Conservation (phyloP, 1,284 basidiomycete genomes). For the Cyathus olla region DNA sequence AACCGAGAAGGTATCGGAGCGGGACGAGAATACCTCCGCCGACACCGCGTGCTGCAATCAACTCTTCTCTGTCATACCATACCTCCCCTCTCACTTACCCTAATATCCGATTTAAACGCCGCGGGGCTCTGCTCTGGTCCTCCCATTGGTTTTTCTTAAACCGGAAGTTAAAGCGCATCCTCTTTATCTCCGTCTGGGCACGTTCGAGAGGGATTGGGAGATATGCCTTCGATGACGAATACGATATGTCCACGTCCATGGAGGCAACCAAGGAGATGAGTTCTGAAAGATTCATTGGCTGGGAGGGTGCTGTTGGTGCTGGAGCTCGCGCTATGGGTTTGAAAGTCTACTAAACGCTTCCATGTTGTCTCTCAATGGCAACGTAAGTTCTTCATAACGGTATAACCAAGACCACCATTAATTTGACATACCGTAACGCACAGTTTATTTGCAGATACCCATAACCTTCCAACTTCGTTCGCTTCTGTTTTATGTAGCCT, state of each 20-base stretch:
- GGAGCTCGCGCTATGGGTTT: slow-evolving; percentile 82
- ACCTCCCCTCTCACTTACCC: slow-evolving; percentile 40
- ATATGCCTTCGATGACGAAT: slow-evolving; percentile 63
- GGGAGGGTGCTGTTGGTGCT: slow-evolving; percentile 80
- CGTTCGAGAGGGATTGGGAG: slow-evolving; percentile 72
- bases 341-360: slow-evolving; percentile 32
- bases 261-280: slow-evolving; percentile 43
- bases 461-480: neutral
- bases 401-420: too few relatives aligned
- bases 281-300: slow-evolving; percentile 75
- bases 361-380: neutral
- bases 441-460: slow-evolving; percentile 1
- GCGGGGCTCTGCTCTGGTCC: slow-evolving; percentile 94
- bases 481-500: neutral
- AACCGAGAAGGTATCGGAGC: slow-evolving; percentile 49
- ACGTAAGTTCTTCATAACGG: neutral
- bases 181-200: slow-evolving; percentile 97
- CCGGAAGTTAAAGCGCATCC: slow-evolving; percentile 90
- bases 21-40: slow-evolving; percentile 47
- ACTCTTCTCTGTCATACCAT: slow-evolving; percentile 38
- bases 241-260: slow-evolving; percentile 39
- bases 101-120: slow-evolving; percentile 48
- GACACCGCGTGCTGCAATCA: slow-evolving; percentile 44
- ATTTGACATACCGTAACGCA: too few relatives aligned
- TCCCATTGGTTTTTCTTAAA: slow-evolving; percentile 99